Evolutionary conservation across 768 basidiomycete species (phyloP), one percentile per base, ranked within the genome.

Genomic region (Sporobolomyces phaffii): DNA sequence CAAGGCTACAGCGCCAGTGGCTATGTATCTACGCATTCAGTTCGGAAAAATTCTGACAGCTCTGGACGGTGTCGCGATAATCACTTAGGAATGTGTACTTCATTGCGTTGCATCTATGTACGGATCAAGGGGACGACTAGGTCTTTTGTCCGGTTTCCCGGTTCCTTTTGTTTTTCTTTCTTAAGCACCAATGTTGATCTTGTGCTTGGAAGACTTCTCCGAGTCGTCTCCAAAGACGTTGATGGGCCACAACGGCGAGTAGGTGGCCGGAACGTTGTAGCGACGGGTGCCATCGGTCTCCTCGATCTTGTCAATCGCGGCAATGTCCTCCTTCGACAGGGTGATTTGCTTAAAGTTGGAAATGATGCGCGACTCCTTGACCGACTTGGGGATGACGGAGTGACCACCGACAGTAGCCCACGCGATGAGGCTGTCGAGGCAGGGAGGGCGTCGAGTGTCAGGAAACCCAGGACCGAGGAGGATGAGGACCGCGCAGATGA

Each of bases 391-490:
- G 53, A 91, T 80, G 36, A 88, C 88, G 9, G 85, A 85, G 77
- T 85, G 88, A 17, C 89, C 90, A 45, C 89, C 83, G 72, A 85
- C 76, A 41, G 78, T 83, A 17, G 84, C 87, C 89, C 89, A 93
- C 0, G 89, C 88, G 66, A 94, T 79, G 60, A 92, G 81, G 41
- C 26, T 28, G 20, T 9, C 20, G n/a, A 50, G 31, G 24, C 9
- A 31, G 49, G 29, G 17, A 28, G n/a, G n/a, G n/a, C n/a, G n/a
- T n/a, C n/a, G n/a, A n/a, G n/a, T n/a, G n/a, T n/a, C n/a, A n/a
- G n/a, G 10, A 18, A 50, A 31, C 14, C 49, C n/a, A 26, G n/a
- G 5, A 29, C 5, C 18, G 49, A 50, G 10, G 6, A 14, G 49
- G 5, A 31, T 26, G 49, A 50, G 5, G 10, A 9, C 14, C 17